Evolutionary conservation across 345 rosid genomes (phyloP).

Genomic region (Populus ilicifolia): DNA sequence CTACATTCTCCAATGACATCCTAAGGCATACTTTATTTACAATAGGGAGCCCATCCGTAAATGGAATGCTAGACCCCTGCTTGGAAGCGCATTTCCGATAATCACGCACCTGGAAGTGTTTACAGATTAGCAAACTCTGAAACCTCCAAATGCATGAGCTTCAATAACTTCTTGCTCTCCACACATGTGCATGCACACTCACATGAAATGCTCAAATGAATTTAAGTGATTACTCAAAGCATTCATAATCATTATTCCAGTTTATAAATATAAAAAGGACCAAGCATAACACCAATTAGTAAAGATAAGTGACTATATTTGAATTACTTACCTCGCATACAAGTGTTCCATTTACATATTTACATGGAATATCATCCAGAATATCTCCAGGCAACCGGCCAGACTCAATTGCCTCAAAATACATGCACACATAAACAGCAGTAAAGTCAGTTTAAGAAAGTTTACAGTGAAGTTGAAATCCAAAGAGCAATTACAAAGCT

Average conservation of each 20-base stretch:
- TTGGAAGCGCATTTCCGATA: conserved; percentile 51
- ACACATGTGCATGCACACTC: background rate
- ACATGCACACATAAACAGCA: background rate
- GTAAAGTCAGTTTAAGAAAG: conserved; percentile 1
- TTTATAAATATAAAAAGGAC: background rate
- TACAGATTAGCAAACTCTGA: conserved; percentile 1
- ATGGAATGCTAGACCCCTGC: conserved; percentile 40
- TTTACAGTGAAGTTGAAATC: background rate
- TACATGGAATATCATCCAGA: conserved; percentile 71
- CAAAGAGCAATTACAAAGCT: background rate
- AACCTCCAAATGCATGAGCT: background rate
- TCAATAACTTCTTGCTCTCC: background rate
- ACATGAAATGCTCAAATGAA: conserved; percentile 1
- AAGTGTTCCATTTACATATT: conserved; percentile 66
- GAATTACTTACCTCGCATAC: conserved; percentile 68
- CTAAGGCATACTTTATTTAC: conserved; percentile 61
- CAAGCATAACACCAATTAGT: too few relatives aligned
- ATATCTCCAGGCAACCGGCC: conserved; percentile 84
- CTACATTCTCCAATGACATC: conserved; percentile 86
- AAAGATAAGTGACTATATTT: background rate
- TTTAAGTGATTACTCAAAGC: background rate
- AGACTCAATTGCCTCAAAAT: conserved; percentile 77
- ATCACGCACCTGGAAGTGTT: conserved; percentile 71
- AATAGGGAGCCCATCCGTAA: conserved; percentile 40
- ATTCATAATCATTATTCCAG: background rate